Evolutionary conservation across 768 basidiomycete species (phyloP).

Genomic region (Russula foetens): DNA sequence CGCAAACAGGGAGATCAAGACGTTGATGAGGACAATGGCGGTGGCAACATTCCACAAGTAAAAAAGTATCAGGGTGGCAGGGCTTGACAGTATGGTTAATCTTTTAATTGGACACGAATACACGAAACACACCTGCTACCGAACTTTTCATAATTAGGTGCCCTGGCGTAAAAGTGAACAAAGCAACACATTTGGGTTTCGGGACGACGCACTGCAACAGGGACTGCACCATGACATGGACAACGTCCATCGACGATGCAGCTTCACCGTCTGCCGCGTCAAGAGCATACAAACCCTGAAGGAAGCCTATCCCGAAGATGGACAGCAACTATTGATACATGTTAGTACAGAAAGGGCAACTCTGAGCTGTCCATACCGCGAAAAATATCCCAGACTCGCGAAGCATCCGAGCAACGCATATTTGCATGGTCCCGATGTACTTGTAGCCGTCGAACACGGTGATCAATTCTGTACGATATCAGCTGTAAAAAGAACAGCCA

Average conservation of each 20-base stretch:
- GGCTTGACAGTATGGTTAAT: constrained; percentile 26
- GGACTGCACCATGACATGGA: constrained; percentile 71
- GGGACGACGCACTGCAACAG: constrained; percentile 55
- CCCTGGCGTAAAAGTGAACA: neutral
- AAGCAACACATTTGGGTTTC: neutral
- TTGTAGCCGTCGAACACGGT: constrained; percentile 79
- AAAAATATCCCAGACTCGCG: constrained; percentile 91
- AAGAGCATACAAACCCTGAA: constrained; percentile 80
- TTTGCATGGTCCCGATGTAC: constrained; percentile 91
- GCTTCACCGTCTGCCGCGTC: constrained; percentile 79
- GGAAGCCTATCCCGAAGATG: constrained; percentile 76
- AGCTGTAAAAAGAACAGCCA: neutral
- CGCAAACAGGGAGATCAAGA: constrained; percentile 92
- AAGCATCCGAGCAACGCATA: constrained; percentile 88
- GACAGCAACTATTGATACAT: constrained; percentile 52
- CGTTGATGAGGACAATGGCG: constrained; percentile 80
- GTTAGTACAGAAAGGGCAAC: neutral
- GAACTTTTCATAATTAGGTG: constrained; percentile 9
- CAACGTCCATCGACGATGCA: constrained; percentile 26
- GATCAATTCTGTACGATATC: constrained; percentile 48
- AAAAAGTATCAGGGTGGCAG: constrained; percentile 58
- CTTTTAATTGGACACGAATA: neutral
- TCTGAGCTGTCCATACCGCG: constrained; percentile 42
- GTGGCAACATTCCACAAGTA: constrained; percentile 86
- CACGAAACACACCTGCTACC: constrained; percentile 12